Evolutionary conservation across 805 yeast species (phyloP).

Genomic region (Myxozyma monticola): DNA sequence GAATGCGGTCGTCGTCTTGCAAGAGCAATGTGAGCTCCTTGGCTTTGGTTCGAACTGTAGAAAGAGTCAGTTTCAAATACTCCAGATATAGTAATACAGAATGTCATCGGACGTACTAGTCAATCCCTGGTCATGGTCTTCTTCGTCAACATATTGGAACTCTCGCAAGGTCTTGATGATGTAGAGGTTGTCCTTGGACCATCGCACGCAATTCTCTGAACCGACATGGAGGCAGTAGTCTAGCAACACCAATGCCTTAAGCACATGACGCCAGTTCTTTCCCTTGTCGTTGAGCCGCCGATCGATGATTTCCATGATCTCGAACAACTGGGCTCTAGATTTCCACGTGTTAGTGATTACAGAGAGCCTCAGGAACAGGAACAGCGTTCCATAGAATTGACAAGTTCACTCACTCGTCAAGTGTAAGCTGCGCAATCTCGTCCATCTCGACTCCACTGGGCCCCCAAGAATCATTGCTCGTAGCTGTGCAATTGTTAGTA

Average conservation of each 20-base stretch:
- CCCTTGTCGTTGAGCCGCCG: constrained; percentile 92
- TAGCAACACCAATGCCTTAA: constrained; percentile 83
- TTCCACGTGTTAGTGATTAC: too few relatives aligned
- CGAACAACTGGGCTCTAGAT: constrained; percentile 72
- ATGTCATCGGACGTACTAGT: constrained; percentile 47
- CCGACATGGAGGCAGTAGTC: constrained; percentile 86
- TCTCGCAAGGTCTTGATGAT: constrained; percentile 87
- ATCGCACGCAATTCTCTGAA: constrained; percentile 80
- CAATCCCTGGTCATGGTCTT: constrained; percentile 82
- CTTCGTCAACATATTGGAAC: constrained; percentile 77
- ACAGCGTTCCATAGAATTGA: too few relatives aligned
- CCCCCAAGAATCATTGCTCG: constrained; percentile 82
- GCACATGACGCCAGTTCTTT: constrained; percentile 94
- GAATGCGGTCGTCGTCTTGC: constrained; percentile 76
- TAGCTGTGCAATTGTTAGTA: constrained; percentile 48
- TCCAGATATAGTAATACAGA: not conserved
- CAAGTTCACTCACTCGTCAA: constrained; percentile 46
- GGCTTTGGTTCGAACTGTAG: constrained; percentile 72
- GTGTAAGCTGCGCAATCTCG: constrained; percentile 74
- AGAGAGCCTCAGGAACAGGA: too few relatives aligned
- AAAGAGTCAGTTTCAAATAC: too few relatives aligned
- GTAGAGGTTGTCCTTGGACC: constrained; percentile 89
- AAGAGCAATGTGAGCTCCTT: constrained; percentile 80
- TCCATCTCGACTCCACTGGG: constrained; percentile 83
- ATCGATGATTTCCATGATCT: constrained; percentile 92